phyloP scores from a whole-genome alignment of 805 yeast species.

The Cyberlindnera maritima region DNA sequence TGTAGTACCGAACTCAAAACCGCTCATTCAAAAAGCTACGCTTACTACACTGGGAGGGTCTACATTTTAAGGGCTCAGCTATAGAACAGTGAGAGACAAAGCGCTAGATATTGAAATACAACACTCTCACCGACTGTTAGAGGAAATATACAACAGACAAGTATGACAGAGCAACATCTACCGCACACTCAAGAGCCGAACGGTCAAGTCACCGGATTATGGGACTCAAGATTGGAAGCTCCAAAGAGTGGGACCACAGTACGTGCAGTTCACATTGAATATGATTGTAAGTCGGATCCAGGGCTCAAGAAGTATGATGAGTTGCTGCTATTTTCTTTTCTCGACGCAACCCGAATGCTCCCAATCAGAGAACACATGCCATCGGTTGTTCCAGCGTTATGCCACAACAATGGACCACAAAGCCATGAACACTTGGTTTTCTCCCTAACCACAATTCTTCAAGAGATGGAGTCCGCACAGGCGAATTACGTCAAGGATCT shows the following conservation, averaged over 20 bases:
- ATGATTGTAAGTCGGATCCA: background rate
- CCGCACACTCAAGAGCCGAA: background rate
- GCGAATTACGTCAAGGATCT: background rate
- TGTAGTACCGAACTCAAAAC: too few relatives aligned
- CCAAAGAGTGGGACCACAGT: background rate
- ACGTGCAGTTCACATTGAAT: background rate
- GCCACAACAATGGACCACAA: background rate
- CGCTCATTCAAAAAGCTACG: too few relatives aligned
- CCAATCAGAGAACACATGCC: background rate
- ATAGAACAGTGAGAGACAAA: too few relatives aligned
- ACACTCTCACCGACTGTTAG: too few relatives aligned
- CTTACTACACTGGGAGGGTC: too few relatives aligned
- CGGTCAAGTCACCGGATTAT: background rate
- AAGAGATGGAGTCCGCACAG: background rate
- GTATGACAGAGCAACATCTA: background rate
- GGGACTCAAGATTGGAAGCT: background rate
- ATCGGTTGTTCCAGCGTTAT: background rate
- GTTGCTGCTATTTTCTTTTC: background rate
- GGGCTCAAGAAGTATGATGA: background rate
- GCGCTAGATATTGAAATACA: too few relatives aligned
- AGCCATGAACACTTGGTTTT: background rate
- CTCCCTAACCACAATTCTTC: background rate
- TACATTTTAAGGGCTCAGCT: too few relatives aligned
- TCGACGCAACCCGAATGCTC: background rate
- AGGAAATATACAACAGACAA: too few relatives aligned